Percentiles rank a stretch among this genome's conserved stretches.
These are phyloP conservation scores for Colletotrichum neosansevieriae DNA, from an alignment of 2,329 filamentous ascomycete genomes.

Conservation along the genomic window DNA sequence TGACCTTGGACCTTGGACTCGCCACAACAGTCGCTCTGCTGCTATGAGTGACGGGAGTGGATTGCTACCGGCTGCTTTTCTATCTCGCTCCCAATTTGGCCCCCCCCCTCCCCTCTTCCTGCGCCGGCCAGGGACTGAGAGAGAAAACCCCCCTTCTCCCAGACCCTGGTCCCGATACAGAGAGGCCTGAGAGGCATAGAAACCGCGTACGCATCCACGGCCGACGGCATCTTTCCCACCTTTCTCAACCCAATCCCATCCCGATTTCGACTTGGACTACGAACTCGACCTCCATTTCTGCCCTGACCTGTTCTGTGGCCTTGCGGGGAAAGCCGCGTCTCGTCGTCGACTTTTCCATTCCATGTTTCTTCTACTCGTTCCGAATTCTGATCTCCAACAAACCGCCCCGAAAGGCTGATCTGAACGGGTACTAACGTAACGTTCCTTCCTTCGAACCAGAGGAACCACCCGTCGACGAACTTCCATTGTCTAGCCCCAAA, in stretches of 20 bases:
- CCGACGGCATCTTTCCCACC: conserved; percentile 4
- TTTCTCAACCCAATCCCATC: neutral
- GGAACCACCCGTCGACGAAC: conserved; percentile 13
- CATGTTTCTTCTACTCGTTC: conserved; percentile 17
- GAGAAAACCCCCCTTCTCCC: conserved; percentile 16
- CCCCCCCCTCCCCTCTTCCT: neutral
- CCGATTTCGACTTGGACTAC: conserved; percentile 6
- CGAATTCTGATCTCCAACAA: neutral
- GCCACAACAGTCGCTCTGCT: conserved; percentile 9
- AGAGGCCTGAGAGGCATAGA: conserved; percentile 13
- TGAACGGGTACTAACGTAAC: neutral
- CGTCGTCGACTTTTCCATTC: conserved; percentile 13
- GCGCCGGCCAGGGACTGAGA: neutral
- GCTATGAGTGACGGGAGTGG: conserved; percentile 8
- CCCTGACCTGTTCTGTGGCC: conserved; percentile 15
- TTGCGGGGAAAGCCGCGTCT: conserved; percentile 21
- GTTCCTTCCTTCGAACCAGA: conserved; percentile 19
- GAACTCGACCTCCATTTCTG: conserved; percentile 4
- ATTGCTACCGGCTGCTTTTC: conserved; percentile 6
- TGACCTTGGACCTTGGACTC: conserved; percentile 27
- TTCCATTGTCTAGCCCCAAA: conserved; percentile 12
- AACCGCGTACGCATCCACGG: conserved; percentile 29
- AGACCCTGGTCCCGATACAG: conserved; percentile 28
- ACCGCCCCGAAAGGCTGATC: conserved; percentile 12
- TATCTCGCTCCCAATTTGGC: neutral